phyloP scores from a whole-genome alignment of 2,329 filamentous ascomycete genomes.

The Grosmannia serpens region DNA sequence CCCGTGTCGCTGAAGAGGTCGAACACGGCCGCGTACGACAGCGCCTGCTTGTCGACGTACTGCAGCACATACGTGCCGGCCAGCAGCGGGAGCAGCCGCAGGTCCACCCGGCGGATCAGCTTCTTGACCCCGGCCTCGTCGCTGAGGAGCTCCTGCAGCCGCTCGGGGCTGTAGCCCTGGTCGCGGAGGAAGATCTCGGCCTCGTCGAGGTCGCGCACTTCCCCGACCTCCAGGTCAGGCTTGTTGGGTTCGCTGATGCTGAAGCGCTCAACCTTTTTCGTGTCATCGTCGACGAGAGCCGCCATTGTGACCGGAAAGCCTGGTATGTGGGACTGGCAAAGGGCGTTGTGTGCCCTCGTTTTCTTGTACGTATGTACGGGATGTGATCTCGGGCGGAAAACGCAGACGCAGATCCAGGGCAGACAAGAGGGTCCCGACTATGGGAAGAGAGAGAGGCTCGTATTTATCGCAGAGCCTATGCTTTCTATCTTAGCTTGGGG shows the following conservation, averaged over 20 bases:
- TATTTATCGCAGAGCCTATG: background rate
- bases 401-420: too few relatives aligned
- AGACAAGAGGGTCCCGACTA: background rate
- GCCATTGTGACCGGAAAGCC: background rate
- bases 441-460: background rate
- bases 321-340: background rate
- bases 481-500: background rate
- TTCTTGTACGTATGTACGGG: background rate
- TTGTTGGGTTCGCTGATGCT: background rate
- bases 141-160: background rate
- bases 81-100: slow-evolving; percentile 1
- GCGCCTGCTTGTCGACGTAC: slow-evolving; percentile 50
- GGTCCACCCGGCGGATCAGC: background rate
- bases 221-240: background rate
- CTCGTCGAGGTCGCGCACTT: background rate
- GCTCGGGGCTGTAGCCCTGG: background rate
- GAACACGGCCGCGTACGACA: slow-evolving; percentile 60
- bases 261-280: background rate
- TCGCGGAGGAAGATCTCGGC: slow-evolving; percentile 1
- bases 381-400: background rate
- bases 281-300: background rate
- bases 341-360: background rate
- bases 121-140: background rate
- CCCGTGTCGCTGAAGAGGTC: slow-evolving; percentile 50
- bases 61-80: slow-evolving; percentile 3